Base-by-base conservation (phyloP, 305 asterid genomes). In the Lippia alba region DNA sequence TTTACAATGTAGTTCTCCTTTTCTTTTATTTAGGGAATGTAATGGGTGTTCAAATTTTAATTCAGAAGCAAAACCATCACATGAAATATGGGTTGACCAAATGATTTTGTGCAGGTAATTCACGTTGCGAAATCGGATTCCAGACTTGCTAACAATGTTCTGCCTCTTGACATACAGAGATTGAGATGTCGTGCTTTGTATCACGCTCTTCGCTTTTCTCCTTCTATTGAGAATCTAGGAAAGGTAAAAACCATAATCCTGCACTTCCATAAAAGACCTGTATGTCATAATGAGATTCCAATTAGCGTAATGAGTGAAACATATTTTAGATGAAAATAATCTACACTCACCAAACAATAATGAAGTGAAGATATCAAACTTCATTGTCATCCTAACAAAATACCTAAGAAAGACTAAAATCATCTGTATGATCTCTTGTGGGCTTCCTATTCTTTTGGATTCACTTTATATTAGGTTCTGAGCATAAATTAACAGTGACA, bases 51-150 rank as follows among this genome's bases (percentile, higher is more conserved):
- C 64, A 65, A 40, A 30, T 50, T 56, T 40, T 64, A 4, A 12
- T 60, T 69, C 54, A 60, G 53, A n/a, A 56, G 56, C 12, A 16
- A 66, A 72, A 59, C 51, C 64, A 12, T 16, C 18, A 49, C 67
- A 33, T 46, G 60, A 41, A 50, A 56, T 55, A 49, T 73, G 66
- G 60, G 50, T 56, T 71, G 41, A 48, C 69, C 18, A 72, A 30
- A 76, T 70, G 48, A 60, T 61, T 73, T 56, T 64, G 39, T 80
- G 72, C 84, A 94, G 96, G 90, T 94, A 56, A 79, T 94, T 75
- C 99, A 94, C 76, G 97, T 94, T 60, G 94, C 91, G 45, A 94
- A 91, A 83, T 86, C 99, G 7, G 99, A 94, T 75, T 88, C 97
- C 68, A 83, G 99, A 79, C 96, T 94, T 77, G 97, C 99, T 72